Evolutionary conservation across 23 red algal species (phyloP), one percentile per base, ranked within the genome.

Genomic region (Chondrus crispus): DNA sequence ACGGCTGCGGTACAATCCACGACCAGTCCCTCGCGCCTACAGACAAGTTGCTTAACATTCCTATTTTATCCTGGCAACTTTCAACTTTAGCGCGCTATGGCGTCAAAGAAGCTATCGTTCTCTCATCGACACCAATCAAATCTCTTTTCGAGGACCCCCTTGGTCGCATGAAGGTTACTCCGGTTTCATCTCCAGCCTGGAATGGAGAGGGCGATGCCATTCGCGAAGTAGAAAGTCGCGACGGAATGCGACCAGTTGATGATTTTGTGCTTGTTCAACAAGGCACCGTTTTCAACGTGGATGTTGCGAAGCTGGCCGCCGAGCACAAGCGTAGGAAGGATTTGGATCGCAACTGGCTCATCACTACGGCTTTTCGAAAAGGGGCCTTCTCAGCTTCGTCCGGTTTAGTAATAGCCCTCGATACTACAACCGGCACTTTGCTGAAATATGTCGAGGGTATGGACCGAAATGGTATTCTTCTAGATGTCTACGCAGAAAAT

Each of bases 211-310:
- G 81, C 42, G 91, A 97, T 46, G 90, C 81, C 16, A 62, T 90
- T 64, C 30, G 85, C 22, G 91, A 97, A 50, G 48, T 97, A 47
- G 95, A 97, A 26, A 22, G 46, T 44, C 87, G 82, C n/a, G 95
- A 94, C 22, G 70, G 91, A 58, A 46, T 88, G 16, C 80, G 95
- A 64, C 95, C 95, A 5, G 69, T 49, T 22, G 73, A 89, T 62
- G 95, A 97, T 60, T 97, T 97, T 68, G 60, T 97, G 28, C 47
- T 97, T 9, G 79, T 97, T 18, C 45, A 46, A 20, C 64, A 71
- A 39, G 87, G 87, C 68, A 75, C 89, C 3, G 82, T 97, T 12
- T 97, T 87, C 42, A 93, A 85, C 30, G 18, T 88, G 9, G 82
- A 97, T 71, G 74, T 89, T 13, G 60, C 62, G 6, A 50, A 46